A percentile compares a stretch with the other conserved stretches of the same genome.
Evolutionary conservation across 306 rosid species (phyloP).

Genomic region (Notholithocarpus densiflorus): DNA sequence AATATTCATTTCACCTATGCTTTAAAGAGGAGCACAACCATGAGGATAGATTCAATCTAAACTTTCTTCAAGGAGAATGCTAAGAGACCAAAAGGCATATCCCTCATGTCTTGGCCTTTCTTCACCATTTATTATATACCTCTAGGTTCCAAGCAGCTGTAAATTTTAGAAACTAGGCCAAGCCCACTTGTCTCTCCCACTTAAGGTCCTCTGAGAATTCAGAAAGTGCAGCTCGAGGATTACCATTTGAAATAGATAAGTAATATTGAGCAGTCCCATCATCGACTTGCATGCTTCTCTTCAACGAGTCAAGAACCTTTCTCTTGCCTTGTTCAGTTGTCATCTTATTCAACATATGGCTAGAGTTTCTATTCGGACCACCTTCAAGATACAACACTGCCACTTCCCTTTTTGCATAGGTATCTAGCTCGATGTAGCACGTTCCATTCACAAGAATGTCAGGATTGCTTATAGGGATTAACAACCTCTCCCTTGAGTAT

Average conservation of each 20-base stretch:
- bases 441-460: slow-evolving; percentile 54
- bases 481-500: slow-evolving; percentile 82
- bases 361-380: slow-evolving; percentile 38
- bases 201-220: slow-evolving; percentile 70
- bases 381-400: slow-evolving; percentile 75
- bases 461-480: slow-evolving; percentile 73
- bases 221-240: slow-evolving; percentile 85
- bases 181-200: slow-evolving; percentile 70
- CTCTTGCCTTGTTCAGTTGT: slow-evolving; percentile 61
- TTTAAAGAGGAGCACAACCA: too few relatives aligned
- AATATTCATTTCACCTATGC: too few relatives aligned
- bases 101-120: not conserved
- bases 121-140: slow-evolving; percentile 11
- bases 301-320: slow-evolving; percentile 67
- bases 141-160: slow-evolving; percentile 2
- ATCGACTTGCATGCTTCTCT: slow-evolving; percentile 86
- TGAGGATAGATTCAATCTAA: too few relatives aligned
- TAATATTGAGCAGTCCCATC: slow-evolving; percentile 86
- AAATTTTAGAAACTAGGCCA: slow-evolving; percentile 19
- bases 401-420: slow-evolving; percentile 78
- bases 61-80: too few relatives aligned
- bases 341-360: slow-evolving; percentile 18
- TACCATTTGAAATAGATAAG: slow-evolving; percentile 73
- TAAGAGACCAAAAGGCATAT: too few relatives aligned
- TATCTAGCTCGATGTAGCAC: slow-evolving; percentile 79